Evolutionary conservation across 2,329 filamentous ascomycete species (phyloP), one percentile per base, ranked within the genome.

Genomic region (Lachnellula suecica): DNA sequence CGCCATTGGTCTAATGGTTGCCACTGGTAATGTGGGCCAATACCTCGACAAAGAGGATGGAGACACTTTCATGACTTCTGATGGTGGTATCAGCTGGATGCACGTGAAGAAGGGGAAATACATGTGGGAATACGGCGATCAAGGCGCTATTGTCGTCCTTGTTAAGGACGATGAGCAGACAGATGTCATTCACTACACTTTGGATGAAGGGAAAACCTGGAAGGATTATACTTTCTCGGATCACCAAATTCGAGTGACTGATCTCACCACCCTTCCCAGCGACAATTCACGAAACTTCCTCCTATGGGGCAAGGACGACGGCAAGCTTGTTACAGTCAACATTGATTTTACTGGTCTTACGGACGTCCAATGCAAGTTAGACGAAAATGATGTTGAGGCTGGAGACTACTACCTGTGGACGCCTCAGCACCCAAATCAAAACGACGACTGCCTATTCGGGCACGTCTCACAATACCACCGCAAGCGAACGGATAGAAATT

Each of bases 51-150:
- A 75, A 15, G 83, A 87, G 48, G 88, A 87, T 13, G 40, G 40
- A 25, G 87, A 94, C 66, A 97, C 93, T 0, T 99, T 93, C 72
- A 87, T 97, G 76, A 95, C 91, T 10, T 79, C 80, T 1, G 92
- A 99, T 68, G 94, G 88, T n/a, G 95, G 95, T 50, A 79, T 97
- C 47, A 89, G 76, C 35, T 99, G 94, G 94, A 85, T 79, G 59
- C 83, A 85, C 53, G 84, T 93, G 56, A 93, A 89, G 72, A 92
- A 95, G 71, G 95, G 94, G 5, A 82, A 80, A 31, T 96, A 91
- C 77, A 87, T 88, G 65, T 99, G 91, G 91, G 90, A 96, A 65
- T 96, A 91, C 68, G 95, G 94, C 53, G 95, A 99, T 63, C 91
- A 96, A 69, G 94, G 94, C 24, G 94, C 91, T 5, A 87, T 97